These are phyloP conservation scores for Chiua sp. DNA, from an alignment of 1,284 basidiomycete genomes.

Conservation along the genomic window DNA sequence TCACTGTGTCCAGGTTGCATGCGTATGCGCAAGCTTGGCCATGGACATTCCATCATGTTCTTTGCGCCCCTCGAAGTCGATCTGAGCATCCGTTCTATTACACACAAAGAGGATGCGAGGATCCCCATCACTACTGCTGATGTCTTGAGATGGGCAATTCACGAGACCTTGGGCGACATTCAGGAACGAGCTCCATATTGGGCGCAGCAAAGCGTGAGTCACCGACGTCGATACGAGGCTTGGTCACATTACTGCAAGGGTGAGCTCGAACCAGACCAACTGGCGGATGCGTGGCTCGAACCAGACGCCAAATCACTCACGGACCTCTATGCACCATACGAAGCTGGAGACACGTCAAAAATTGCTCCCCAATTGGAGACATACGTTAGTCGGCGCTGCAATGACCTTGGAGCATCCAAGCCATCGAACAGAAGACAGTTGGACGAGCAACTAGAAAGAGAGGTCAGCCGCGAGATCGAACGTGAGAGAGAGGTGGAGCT, in stretches of 20 bases:
- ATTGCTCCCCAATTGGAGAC: slow-evolving; percentile 25
- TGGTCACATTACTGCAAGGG: slow-evolving; percentile 28
- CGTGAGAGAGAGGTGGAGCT: slow-evolving; percentile 34
- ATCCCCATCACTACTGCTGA: slow-evolving; percentile 36
- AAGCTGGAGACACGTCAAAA: background rate
- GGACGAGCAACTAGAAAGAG: slow-evolving; percentile 52
- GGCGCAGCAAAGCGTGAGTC: slow-evolving; percentile 50
- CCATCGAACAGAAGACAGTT: slow-evolving; percentile 21
- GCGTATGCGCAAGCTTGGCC: slow-evolving; percentile 53
- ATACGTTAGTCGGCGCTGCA: slow-evolving; percentile 21
- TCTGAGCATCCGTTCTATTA: slow-evolving; percentile 38
- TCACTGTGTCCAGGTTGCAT: slow-evolving; percentile 41
- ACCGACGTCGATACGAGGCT: slow-evolving; percentile 35
- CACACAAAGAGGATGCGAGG: slow-evolving; percentile 7
- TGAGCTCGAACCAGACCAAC: background rate
- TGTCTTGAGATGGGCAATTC: slow-evolving; percentile 48
- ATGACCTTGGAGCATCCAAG: slow-evolving; percentile 28
- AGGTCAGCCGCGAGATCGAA: slow-evolving; percentile 47
- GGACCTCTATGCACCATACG: slow-evolving; percentile 36
- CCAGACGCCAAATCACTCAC: slow-evolving; percentile 42
- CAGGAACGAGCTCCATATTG: slow-evolving; percentile 45
- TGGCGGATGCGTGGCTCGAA: slow-evolving; percentile 39
- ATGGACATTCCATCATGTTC: slow-evolving; percentile 53
- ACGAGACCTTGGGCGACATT: slow-evolving; percentile 48
- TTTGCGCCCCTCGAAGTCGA: slow-evolving; percentile 51